Conservation (phyloP, 2,329 filamentous ascomycete genomes). For the Raffaelea ambrosiae region DNA sequence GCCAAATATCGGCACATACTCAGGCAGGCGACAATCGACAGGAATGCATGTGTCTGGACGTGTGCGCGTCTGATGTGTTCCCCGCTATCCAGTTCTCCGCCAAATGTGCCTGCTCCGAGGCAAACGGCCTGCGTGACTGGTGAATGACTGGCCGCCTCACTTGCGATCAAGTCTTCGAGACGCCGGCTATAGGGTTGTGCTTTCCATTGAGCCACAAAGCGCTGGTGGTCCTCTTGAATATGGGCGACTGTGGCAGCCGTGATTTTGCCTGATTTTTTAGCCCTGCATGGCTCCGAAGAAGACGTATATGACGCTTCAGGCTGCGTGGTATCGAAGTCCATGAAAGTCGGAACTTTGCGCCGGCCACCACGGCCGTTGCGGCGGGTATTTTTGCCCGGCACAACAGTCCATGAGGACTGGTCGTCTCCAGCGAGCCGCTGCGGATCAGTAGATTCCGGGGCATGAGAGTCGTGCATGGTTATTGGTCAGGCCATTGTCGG, state of each 20-base stretch:
- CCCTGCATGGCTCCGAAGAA: too few species aligned
- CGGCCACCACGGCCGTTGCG: too few species aligned
- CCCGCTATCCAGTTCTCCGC: slow-evolving; percentile 39
- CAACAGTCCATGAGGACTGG: too few species aligned
- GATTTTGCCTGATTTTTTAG: too few species aligned
- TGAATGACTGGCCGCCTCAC: slow-evolving; percentile 13
- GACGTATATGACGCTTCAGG: too few species aligned
- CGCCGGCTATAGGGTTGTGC: slow-evolving; percentile 18
- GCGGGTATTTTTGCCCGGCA: too few species aligned
- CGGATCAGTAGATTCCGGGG: too few species aligned
- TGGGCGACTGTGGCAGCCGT: not conserved
- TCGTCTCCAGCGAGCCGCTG: too few species aligned
- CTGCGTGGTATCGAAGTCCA: too few species aligned
- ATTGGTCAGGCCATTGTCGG: too few species aligned
- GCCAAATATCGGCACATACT: slow-evolving; percentile 28
- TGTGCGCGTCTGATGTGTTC: slow-evolving; percentile 37
- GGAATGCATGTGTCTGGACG: slow-evolving; percentile 45
- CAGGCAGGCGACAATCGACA: slow-evolving; percentile 34
- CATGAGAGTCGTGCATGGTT: too few species aligned
- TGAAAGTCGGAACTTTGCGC: too few species aligned
- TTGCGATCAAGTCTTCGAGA: slow-evolving; percentile 25
- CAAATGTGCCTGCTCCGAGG: slow-evolving; percentile 47
- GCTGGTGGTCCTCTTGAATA: not conserved
- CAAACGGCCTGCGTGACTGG: slow-evolving; percentile 37
- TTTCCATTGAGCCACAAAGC: slow-evolving; percentile 15